Conservation (phyloP, 148 eudicot species). For the Euryodendron excelsum region DNA sequence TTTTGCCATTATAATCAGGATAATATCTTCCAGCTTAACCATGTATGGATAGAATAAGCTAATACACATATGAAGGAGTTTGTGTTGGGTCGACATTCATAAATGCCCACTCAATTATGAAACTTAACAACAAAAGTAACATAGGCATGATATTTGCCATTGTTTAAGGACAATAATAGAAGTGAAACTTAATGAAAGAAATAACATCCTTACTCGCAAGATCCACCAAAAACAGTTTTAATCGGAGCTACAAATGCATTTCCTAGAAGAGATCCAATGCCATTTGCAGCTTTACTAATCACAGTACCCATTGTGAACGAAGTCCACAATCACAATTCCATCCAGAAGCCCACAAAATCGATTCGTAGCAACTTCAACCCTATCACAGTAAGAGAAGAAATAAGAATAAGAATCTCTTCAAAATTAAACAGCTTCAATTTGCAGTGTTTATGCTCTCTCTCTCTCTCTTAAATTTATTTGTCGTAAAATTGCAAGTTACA, state of each 20-base stretch:
- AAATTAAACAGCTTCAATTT: background rate
- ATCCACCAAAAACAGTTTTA: conserved; percentile 38
- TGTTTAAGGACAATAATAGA: background rate
- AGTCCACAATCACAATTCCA: background rate
- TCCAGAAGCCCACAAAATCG: conserved; percentile 1
- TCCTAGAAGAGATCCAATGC: conserved; percentile 32
- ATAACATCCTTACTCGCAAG: conserved; percentile 42
- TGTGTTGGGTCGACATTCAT: background rate
- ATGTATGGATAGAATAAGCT: background rate
- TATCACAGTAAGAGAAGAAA: background rate
- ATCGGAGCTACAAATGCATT: conserved; percentile 34
- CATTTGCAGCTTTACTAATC: conserved; percentile 32
- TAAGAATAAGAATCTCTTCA: background rate
- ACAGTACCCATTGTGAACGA: conserved; percentile 31
- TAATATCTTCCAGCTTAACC: background rate
- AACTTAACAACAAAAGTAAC: background rate
- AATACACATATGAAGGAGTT: background rate
- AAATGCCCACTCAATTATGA: background rate
- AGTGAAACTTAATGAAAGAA: background rate
- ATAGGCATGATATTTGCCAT: background rate
- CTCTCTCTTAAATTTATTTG: background rate
- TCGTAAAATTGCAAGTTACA: background rate
- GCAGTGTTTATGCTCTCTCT: background rate
- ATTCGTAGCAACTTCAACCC: background rate
- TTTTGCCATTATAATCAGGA: background rate